A percentile compares a stretch with the other conserved stretches of the same genome.
These are phyloP conservation scores for Didymella lethalis DNA, from an alignment of 2,329 filamentous ascomycete species.

Conservation along the genomic window DNA sequence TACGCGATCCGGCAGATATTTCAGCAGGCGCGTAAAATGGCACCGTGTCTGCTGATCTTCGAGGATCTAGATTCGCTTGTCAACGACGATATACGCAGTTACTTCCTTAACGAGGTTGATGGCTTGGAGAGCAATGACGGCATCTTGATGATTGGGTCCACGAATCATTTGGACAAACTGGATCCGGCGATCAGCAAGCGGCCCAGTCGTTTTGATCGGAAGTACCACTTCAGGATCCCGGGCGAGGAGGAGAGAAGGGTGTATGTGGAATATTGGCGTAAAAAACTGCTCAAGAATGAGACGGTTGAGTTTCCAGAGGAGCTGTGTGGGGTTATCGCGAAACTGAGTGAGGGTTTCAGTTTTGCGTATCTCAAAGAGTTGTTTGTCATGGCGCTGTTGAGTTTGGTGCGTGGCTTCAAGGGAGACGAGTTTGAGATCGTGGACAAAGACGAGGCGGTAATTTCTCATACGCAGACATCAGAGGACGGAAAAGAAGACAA, in stretches of 20 bases:
- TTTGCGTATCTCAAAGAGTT: slow-evolving; percentile 55
- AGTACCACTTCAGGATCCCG: slow-evolving; percentile 55
- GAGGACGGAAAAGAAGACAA: not conserved
- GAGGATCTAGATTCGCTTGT: slow-evolving; percentile 74
- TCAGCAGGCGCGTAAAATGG: slow-evolving; percentile 64
- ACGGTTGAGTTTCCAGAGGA: slow-evolving; percentile 50
- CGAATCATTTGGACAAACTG: slow-evolving; percentile 68
- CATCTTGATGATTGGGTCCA: slow-evolving; percentile 71
- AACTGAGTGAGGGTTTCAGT: slow-evolving; percentile 51
- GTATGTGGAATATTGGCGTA: slow-evolving; percentile 55
- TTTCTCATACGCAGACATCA: not conserved
- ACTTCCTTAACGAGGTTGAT: slow-evolving; percentile 76
- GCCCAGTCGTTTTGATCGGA: slow-evolving; percentile 55
- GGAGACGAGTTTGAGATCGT: slow-evolving; percentile 39
- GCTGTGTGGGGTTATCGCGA: slow-evolving; percentile 43
- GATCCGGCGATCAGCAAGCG: slow-evolving; percentile 66
- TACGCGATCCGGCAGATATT: slow-evolving; percentile 49
- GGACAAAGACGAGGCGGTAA: slow-evolving; percentile 35
- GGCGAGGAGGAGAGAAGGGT: slow-evolving; percentile 41
- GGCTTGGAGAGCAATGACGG: slow-evolving; percentile 73
- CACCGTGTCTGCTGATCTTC: slow-evolving; percentile 73
- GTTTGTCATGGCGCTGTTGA: slow-evolving; percentile 50
- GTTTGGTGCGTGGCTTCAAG: slow-evolving; percentile 42
- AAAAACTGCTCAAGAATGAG: slow-evolving; percentile 44
- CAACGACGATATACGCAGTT: slow-evolving; percentile 65